Evolutionary conservation across 2,329 filamentous ascomycete species (phyloP).

Genomic region (Teratosphaeria epicoccoides): DNA sequence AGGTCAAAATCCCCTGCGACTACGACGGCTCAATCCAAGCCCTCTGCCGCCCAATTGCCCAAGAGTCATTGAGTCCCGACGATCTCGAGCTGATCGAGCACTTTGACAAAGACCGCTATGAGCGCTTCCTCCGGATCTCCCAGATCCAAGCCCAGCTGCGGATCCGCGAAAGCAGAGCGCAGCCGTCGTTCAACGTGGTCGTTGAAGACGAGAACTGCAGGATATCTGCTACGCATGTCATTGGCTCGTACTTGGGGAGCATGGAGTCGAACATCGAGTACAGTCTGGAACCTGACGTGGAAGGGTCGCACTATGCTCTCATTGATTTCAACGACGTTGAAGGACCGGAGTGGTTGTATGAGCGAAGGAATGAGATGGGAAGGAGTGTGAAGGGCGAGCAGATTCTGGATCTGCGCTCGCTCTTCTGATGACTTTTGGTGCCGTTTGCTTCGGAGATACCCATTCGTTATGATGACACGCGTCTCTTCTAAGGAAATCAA

Average conservation of each 20-base stretch:
- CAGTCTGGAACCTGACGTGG: slow-evolving; percentile 45
- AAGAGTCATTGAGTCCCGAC: slow-evolving; percentile 43
- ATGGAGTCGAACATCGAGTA: slow-evolving; percentile 51
- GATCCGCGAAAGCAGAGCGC: slow-evolving; percentile 46
- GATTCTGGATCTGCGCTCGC: slow-evolving; percentile 5
- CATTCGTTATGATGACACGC: slow-evolving; percentile 4
- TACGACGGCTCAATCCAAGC: slow-evolving; percentile 58
- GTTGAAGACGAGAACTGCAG: slow-evolving; percentile 41
- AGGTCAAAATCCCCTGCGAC: slow-evolving; percentile 56
- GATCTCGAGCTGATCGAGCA: slow-evolving; percentile 12
- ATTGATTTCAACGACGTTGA: slow-evolving; percentile 14
- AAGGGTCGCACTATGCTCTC: slow-evolving; percentile 9
- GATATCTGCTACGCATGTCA: slow-evolving; percentile 40
- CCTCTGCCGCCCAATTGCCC: slow-evolving; percentile 53
- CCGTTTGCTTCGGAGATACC: slow-evolving; percentile 3
- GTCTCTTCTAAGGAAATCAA: too few relatives aligned
- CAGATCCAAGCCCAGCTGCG: slow-evolving; percentile 56
- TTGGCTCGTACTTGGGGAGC: slow-evolving; percentile 54
- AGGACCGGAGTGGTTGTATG: slow-evolving; percentile 8
- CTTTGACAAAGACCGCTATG: slow-evolving; percentile 7
- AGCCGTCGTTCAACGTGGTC: slow-evolving; percentile 48
- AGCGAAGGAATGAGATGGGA: slow-evolving; percentile 6
- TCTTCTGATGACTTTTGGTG: slow-evolving; percentile 4
- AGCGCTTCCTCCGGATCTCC: slow-evolving; percentile 29
- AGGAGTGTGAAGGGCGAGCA: slow-evolving; percentile 8